Evolutionary conservation across 1,284 basidiomycete genomes (phyloP), one percentile per base, ranked within the genome.

Genomic region (Trametes pubescens): DNA sequence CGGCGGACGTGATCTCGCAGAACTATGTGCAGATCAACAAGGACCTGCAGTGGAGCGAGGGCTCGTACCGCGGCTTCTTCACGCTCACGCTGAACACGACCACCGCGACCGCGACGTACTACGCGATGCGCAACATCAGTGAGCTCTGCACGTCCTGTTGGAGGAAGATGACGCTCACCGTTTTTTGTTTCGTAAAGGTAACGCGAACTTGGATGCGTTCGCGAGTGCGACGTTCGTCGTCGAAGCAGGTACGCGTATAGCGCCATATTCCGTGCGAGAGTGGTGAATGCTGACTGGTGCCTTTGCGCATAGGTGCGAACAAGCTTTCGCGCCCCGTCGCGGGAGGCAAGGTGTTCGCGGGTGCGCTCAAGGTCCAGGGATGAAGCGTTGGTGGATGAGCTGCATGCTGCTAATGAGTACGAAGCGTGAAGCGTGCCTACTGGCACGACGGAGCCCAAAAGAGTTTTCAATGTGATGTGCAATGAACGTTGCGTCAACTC

Each of bases 1-100:
- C 69, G 14, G 81, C 82, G 21, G 80, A 87, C 65, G 71, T 69
- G 13, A 75, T 81, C 26, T 84, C 83, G 10, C 70, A 73, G 14
- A 57, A 69, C 21, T 74, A 84, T 38, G 82, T 87, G 13, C 73
- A 70, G 14, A 75, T 75, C 40, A 88, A 88, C 73, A 68, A 79
- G 2, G 83, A 86, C 68, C 73, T 90, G 51, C 86, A 88, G 71
- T 90, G 85, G 85, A 87, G 86, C 64, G 88, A 90, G 71, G 87
- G 84, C 10, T 84, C 82, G 7, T 86, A 80, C 74, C 77, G 88
- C 35, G 88, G 89, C 2, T 90, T 90, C 79, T 88, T 86, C 75
- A 84, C 85, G 35, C 75, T 88, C 24, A 79, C 76, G 29, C 72
- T 88, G 64, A 78, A 82, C 62, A 71, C 84, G 14, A 64, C 81